Evolutionary conservation across 1,139 yeast species (phyloP), one percentile per base, ranked within the genome.

Genomic region (Yamadazyma spencermartinsiae): DNA sequence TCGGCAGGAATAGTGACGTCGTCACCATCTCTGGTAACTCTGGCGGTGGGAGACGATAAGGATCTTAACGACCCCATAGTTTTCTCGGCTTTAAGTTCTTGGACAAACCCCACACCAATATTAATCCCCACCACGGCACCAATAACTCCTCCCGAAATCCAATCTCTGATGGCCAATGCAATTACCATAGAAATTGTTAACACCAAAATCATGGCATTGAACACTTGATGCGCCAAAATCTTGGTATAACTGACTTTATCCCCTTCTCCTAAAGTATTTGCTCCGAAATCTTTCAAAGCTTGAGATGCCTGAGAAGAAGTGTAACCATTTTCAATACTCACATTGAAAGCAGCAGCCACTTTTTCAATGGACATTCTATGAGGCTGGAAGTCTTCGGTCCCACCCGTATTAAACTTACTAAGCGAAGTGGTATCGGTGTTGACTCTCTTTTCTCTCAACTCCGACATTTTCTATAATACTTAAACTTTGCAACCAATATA

Each of bases 131-230:
- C 81, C 20, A 86, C 92, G 38, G 79, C 82, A 1, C 79, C 82
- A 55, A 86, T 82, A 23, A 86, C 94, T 38, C 94, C 94, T 38
- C 90, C 94, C 4, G 89, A 81, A 42, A 85, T 86, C 84, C 87
- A 85, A 61, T 85, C 94, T 41, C 68, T 69, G 49, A 86, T 82
- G 12, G 86, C 90, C 35, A 85, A 72, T 2, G 92, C 83, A 38
- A 86, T 83, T 30, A 81, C 64, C 88, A 83, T 80, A 20, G 92
- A 82, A 38, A 84, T 82, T 35, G 84, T 63, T 49, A 86, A 70
- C 12, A 85, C 90, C 49, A 86, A 62, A 33, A 85, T 81, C 94
- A 86, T 85, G 35, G 94, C 94, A 55, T 86, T 86, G 60, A 82
- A 81, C 2, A 81, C 68, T 55, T 86, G 95, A 46, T 82, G 84